Evolutionary conservation across 2,329 filamentous ascomycete genomes (phyloP), one percentile per base, ranked within the genome.

Genomic region (Aureobasidium subglaciale): DNA sequence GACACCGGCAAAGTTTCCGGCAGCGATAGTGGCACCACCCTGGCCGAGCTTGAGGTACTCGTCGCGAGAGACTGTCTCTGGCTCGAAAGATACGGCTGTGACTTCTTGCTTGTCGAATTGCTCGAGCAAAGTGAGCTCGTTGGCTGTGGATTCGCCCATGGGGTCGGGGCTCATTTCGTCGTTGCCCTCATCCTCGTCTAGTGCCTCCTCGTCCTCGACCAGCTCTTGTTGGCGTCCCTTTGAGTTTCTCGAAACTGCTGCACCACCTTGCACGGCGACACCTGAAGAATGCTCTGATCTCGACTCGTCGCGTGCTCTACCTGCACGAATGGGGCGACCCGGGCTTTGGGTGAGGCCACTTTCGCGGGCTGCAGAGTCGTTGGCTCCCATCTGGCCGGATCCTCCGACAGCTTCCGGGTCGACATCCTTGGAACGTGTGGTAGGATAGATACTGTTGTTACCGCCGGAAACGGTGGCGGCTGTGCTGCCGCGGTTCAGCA

Each of bases 21-120:
- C 59, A 15, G 62, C 59, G 24, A 67, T 65, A 20, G 62, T 65
- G 8, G 64, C 60, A n/a, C 60, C 56, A 16, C 59, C 58, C 20
- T 56, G 55, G 48, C 62, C 63, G 9, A 60, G 48, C 41, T 59
- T 43, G 16, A 64, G 55, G 35, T 62, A 60, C 2, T 52, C 45
- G 10, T 59, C 46, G 20, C 46, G 53, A 9, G 49, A 50, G 25
- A 54, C 50, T 7, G 50, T 5, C 11, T 56, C 58, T 4, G 58
- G 56, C 8, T 43, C 37, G 32, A 60, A 60, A 15, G 56, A 25
- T 4, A 61, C 57, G 22, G 56, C 41, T n/a, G 58, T 58, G 16
- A 58, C 35, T n/a, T 58, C 56, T 43, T 58, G 46, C 40, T 57
- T 58, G 54, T 61, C 58, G 56, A 57, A 59, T 30, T 53, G 56